Evolutionary conservation across 352 stramenopile species (phyloP).

Genomic region (Pythium sukuiense): DNA sequence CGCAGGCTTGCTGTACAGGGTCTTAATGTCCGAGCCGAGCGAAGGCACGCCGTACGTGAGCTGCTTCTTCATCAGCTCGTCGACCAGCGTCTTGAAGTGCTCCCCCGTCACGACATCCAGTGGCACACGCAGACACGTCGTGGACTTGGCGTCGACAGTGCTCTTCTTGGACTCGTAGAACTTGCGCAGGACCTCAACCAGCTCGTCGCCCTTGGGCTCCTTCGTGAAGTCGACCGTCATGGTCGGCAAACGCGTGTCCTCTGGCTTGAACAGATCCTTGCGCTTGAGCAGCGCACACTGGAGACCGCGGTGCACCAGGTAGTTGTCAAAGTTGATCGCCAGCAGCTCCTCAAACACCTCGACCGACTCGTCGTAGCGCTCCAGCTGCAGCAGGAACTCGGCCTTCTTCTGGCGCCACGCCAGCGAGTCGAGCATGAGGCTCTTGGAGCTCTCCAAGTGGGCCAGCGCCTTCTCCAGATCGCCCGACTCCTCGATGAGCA

Average conservation of each 20-base stretch:
- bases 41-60: constrained; percentile 93
- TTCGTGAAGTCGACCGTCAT: constrained; percentile 53
- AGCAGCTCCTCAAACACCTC: constrained; percentile 73
- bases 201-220: constrained; percentile 40
- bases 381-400: constrained; percentile 65
- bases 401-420: constrained; percentile 78
- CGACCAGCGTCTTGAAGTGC: constrained; percentile 67
- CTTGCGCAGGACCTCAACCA: constrained; percentile 47
- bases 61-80: constrained; percentile 62
- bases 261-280: constrained; percentile 50
- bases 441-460: constrained; percentile 85
- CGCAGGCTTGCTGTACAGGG: constrained; percentile 74
- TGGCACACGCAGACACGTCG: constrained; percentile 88
- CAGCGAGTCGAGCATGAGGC: constrained; percentile 71
- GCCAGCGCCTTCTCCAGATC: constrained; percentile 80
- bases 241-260: constrained; percentile 43
- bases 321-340: constrained; percentile 91
- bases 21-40: constrained; percentile 92
- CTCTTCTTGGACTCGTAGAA: constrained; percentile 55
- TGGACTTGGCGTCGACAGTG: constrained; percentile 61
- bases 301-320: constrained; percentile 83
- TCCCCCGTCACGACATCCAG: constrained; percentile 85
- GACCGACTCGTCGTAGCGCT: constrained; percentile 64
- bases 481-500: constrained; percentile 90
- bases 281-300: constrained; percentile 78